Base-by-base conservation (phyloP, 2,329 filamentous ascomycete species). In the Colletotrichum orbiculare region DNA sequence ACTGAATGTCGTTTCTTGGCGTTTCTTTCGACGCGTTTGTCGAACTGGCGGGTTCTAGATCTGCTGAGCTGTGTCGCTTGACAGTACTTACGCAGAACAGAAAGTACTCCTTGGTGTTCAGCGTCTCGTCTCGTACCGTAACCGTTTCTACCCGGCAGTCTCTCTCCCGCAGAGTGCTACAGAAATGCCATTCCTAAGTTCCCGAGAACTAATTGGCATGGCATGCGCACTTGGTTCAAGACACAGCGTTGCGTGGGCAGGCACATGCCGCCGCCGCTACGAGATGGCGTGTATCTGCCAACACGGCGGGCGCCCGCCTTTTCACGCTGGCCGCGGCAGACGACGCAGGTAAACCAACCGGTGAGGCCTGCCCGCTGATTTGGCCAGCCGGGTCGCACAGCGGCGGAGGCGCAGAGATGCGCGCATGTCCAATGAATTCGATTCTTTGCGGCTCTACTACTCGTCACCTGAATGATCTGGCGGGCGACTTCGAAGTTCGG, bases 1-100 rank as follows among this genome's bases (percentile, higher is more conserved):
- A 17, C 58, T 58, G 47, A 47, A 39, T 25, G 25, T 25, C 45
- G n/a, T 37, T 15, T 38, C 52, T 65, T 62, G 62, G 52, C 46
- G 37, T 61, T 55, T 55, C 49, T 55, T 52, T 34, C 35, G n/a
- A 34, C 45, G 46, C 62, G 52, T 65, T 56, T 56, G 52, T 33
- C 61, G 57, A 52, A 54, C 37, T 33, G 57, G 42, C 46, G 41
- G 55, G 62, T 56, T 62, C 25, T 25, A 25, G 25, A 25, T 25
- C 25, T 25, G 25, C 25, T 62, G 52, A 45, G 12, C 58, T 25
- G 41, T 55, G 25, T 65, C 45, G 35, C 48, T 13, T 15, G 41
- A 37, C 33, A 12, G 13, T 25, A 17, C 17, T 17, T 17, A 5
- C 4, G 25, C 25, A 25, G 25, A 25, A 25, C 1, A 25, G 25